These are phyloP conservation scores for Stagonosporopsis rhizophila DNA, from an alignment of 2,329 filamentous ascomycete genomes.

Conservation along the genomic window DNA sequence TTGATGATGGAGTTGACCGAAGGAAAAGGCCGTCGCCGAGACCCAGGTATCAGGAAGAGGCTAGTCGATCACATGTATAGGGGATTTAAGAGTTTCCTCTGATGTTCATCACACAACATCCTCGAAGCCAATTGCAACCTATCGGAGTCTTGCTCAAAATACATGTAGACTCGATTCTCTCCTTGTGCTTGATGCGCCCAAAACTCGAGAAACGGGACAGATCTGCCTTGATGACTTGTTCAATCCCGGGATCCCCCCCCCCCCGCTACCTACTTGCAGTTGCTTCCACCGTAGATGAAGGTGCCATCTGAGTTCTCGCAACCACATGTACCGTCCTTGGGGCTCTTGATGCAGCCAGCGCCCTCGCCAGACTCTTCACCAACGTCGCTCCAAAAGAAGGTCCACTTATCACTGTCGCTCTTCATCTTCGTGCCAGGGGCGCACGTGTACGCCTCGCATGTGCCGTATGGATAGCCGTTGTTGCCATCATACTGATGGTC, in stretches of 20 bases:
- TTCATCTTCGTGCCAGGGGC: constrained; percentile 25
- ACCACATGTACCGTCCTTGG: constrained; percentile 32
- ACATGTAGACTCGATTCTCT: background rate
- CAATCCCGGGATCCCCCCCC: background rate
- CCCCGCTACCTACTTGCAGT: constrained; percentile 3
- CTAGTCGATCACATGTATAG: background rate
- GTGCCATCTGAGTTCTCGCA: constrained; percentile 37
- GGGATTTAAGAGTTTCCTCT: background rate
- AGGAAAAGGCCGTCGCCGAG: background rate
- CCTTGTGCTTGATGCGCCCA: background rate
- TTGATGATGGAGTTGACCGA: background rate
- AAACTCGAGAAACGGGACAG: background rate
- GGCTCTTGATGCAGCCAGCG: constrained; percentile 38
- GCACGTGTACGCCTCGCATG: constrained; percentile 46
- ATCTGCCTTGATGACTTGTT: background rate
- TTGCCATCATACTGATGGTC: constrained; percentile 56
- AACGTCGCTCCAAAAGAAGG: constrained; percentile 33
- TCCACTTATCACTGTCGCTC: constrained; percentile 26
- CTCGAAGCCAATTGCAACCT: too few species aligned
- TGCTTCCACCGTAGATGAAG: constrained; percentile 26
- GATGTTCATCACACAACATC: background rate
- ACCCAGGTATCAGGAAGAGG: background rate
- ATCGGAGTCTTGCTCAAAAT: background rate
- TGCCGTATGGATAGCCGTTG: constrained; percentile 58
- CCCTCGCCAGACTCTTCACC: constrained; percentile 31